Conservation (phyloP, 352 stramenopile genomes). For the Pythium chondricola region DNA sequence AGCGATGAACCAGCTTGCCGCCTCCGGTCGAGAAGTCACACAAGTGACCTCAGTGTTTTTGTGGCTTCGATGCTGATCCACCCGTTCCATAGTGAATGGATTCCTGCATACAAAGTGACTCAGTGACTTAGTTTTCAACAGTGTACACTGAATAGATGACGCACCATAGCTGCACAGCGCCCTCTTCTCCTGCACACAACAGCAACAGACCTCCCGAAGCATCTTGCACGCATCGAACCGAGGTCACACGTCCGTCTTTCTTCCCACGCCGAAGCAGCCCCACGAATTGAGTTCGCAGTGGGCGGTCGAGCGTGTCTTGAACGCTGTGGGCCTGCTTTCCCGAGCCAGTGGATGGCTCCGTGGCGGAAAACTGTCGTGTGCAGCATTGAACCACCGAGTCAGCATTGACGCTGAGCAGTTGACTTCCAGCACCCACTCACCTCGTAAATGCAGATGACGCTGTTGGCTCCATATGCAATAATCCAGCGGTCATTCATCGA, state of each 20-base stretch:
- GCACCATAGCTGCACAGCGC: conserved; percentile 68
- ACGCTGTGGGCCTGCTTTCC: too few species aligned
- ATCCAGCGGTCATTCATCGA: conserved; percentile 26
- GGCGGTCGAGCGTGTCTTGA: conserved; percentile 11
- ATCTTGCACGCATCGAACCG: conserved; percentile 40
- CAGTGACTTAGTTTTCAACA: too few species aligned
- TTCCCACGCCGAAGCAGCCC: conserved; percentile 45
- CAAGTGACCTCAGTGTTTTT: conserved; percentile 43
- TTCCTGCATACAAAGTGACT: too few species aligned
- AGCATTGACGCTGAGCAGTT: too few species aligned
- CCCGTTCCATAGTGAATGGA: conserved; percentile 29
- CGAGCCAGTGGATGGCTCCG: too few species aligned
- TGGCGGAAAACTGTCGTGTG: too few species aligned
- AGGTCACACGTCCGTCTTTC: conserved; percentile 55
- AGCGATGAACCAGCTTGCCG: conserved; percentile 43
- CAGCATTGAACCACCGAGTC: too few species aligned
- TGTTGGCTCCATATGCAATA: conserved; percentile 55
- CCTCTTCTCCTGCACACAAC: conserved; percentile 60
- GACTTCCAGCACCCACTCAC: conserved; percentile 25
- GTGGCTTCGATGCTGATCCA: conserved; percentile 70
- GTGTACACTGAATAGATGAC: too few species aligned
- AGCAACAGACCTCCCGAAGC: conserved; percentile 27
- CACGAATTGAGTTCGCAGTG: conserved; percentile 24
- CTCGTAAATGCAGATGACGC: conserved; percentile 53
- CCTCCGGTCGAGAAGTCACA: conserved; percentile 21